These are phyloP conservation scores for Alliaria petiolata DNA, from an alignment of 345 rosid genomes.

Conservation along the genomic window DNA sequence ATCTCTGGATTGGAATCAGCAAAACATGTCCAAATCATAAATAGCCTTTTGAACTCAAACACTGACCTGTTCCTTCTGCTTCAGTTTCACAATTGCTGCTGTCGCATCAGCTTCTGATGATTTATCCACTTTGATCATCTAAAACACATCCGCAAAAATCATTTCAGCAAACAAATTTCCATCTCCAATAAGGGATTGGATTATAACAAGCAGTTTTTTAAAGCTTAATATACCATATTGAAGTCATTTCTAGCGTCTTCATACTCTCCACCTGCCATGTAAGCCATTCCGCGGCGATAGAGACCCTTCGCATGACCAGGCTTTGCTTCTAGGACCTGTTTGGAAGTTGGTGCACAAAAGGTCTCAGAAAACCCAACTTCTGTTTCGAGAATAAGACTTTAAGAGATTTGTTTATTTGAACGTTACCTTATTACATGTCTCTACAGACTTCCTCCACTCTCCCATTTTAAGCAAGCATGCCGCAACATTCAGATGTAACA, in stretches of 20 bases:
- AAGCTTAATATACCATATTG: constrained; percentile 40
- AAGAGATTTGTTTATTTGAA: neutral
- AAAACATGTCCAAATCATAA: neutral
- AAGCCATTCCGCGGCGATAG: constrained; percentile 96
- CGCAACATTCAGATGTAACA: constrained; percentile 81
- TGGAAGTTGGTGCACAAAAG: neutral
- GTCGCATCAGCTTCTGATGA: constrained; percentile 34
- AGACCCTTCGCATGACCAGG: constrained; percentile 81
- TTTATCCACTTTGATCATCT: constrained; percentile 40
- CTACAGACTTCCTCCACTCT: constrained; percentile 79
- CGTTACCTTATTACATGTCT: constrained; percentile 81
- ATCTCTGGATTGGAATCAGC: neutral
- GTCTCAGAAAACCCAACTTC: neutral
- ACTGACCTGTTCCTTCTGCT: constrained; percentile 76
- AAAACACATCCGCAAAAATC: constrained; percentile 5
- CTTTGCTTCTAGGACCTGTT: constrained; percentile 83
- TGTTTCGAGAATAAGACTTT: neutral
- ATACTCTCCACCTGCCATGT: constrained; percentile 75
- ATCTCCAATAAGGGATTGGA: neutral
- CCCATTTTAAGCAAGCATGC: constrained; percentile 87
- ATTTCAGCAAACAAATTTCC: neutral
- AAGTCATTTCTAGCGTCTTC: constrained; percentile 79
- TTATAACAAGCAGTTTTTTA: neutral
- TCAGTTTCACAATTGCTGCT: constrained; percentile 71
- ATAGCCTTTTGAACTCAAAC: neutral